These are phyloP conservation scores for Amphichorda felina DNA, from an alignment of 2,329 filamentous ascomycete species.

Conservation along the genomic window DNA sequence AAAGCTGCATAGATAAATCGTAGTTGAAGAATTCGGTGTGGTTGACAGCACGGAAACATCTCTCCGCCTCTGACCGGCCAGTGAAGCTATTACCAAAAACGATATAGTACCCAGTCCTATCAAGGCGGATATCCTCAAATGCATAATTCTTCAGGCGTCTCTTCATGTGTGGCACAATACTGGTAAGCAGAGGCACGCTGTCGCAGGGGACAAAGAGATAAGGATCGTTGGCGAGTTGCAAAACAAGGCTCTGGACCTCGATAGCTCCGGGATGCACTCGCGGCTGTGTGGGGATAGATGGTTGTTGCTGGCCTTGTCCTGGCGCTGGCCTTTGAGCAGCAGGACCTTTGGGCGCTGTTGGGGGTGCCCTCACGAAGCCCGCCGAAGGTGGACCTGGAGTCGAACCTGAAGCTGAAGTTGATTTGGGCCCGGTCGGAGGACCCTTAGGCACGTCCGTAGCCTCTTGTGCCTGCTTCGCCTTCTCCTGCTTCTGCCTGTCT, in stretches of 20 bases:
- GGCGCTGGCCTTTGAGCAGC: constrained; percentile 38
- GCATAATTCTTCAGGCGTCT: constrained; percentile 76
- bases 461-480: constrained; percentile 16
- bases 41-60: constrained; percentile 69
- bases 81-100: constrained; percentile 70
- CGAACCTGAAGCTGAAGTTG: too few species aligned
- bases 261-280: constrained; percentile 21
- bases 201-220: constrained; percentile 85
- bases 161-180: constrained; percentile 81
- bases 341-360: constrained; percentile 78
- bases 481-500: constrained; percentile 48
- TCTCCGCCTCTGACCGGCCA: constrained; percentile 69
- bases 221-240: constrained; percentile 64
- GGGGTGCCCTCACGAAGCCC: constrained; percentile 43
- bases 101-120: constrained; percentile 81
- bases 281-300: constrained; percentile 11
- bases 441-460: constrained; percentile 13
- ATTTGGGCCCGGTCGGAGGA: constrained; percentile 25
- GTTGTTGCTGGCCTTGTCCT: constrained; percentile 11
- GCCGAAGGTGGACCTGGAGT: too few species aligned
- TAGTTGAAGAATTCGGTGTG: constrained; percentile 85
- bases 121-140: constrained; percentile 72
- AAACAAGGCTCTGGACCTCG: constrained; percentile 54
- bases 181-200: constrained; percentile 75
- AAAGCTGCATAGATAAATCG: constrained; percentile 78